Evolutionary conservation across 768 basidiomycete genomes (phyloP), one percentile per base, ranked within the genome.

Genomic region (Termitomyces sp.): DNA sequence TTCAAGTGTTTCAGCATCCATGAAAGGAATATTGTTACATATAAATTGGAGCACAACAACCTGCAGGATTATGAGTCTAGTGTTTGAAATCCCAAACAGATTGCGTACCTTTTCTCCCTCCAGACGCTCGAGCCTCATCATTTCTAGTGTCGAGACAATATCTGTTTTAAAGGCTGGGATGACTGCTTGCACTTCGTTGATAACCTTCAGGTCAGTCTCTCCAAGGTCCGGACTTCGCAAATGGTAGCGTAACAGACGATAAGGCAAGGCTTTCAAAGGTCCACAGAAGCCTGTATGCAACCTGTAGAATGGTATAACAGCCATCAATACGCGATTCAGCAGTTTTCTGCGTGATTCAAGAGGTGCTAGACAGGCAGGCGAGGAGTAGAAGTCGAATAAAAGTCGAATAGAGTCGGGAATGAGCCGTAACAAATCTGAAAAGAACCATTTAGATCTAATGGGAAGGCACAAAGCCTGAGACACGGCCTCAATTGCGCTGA

Each of bases 371-470:
- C 75, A 79, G 34, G 67, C 68, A 14, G 73, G 60, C 8, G 78
- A 77, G 31, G 77, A 62, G 57, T 77, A 77, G 57, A 68, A 76
- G 49, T 81, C 69, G 59, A 83, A 77, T 24, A 76, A 68, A 32
- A 69, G 67, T 32, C 73, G 67, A 29, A 75, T 63, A 16, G 77
- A 65, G 36, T 77, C 76, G 14, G 75, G 69, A 12, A 76, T 67
- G 32, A 69, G 72, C 34, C 77, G 79, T 46, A 74, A 62, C 43
- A 83, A 62, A 62, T 87, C 82, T 16, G 68, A 64, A 9, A 85
- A 71, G 50, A 83, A 80, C 71, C 78, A 79, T 34, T 78, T 75
- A 13, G 74, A 76, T 43, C 74, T 72, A 13, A 80, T 67, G 1
- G 77, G 64, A 3, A 77, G 76, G 42, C 68, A 70, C 46, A 86